phyloP scores from a whole-genome alignment of 371 early-diverging fungal species.

The Mucor irregularis region DNA sequence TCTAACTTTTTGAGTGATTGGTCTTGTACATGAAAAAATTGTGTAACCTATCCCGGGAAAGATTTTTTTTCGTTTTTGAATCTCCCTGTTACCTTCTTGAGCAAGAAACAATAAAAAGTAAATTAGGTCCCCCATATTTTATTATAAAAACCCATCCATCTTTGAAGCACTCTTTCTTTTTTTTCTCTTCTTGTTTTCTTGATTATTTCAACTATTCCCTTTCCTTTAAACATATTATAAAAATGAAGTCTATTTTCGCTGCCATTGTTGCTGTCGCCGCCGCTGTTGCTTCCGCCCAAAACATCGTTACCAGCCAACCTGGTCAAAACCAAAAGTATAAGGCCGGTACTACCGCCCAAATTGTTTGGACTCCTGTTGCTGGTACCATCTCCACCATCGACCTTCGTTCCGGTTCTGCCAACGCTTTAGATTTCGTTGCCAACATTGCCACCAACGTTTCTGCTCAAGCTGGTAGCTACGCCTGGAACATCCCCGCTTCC shows the following conservation, averaged over 20 bases:
- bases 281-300: conserved; percentile 35
- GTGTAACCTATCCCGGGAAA: conserved; percentile 5
- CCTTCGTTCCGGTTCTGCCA: conserved; percentile 25
- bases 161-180: neutral
- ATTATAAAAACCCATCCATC: conserved; percentile 5
- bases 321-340: conserved; percentile 30
- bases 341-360: conserved; percentile 37
- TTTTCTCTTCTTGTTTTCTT: neutral
- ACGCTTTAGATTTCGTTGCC: conserved; percentile 13
- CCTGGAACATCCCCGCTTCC: conserved; percentile 41
- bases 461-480: conserved; percentile 29
- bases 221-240: conserved; percentile 6
- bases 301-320: conserved; percentile 28
- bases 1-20: too few species aligned
- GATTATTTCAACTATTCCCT: conserved; percentile 2
- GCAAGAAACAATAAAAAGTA: too few species aligned
- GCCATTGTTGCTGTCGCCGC: conserved; percentile 41
- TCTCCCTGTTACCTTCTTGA: too few species aligned
- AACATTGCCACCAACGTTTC: conserved; percentile 32
- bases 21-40: too few species aligned
- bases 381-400: conserved; percentile 40
- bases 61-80: neutral
- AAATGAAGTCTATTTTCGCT: conserved; percentile 35
- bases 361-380: conserved; percentile 36
- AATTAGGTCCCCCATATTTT: neutral